Evolutionary conservation across 2,329 filamentous ascomycete genomes (phyloP).

Genomic region (Colletotrichum tofieldiae): DNA sequence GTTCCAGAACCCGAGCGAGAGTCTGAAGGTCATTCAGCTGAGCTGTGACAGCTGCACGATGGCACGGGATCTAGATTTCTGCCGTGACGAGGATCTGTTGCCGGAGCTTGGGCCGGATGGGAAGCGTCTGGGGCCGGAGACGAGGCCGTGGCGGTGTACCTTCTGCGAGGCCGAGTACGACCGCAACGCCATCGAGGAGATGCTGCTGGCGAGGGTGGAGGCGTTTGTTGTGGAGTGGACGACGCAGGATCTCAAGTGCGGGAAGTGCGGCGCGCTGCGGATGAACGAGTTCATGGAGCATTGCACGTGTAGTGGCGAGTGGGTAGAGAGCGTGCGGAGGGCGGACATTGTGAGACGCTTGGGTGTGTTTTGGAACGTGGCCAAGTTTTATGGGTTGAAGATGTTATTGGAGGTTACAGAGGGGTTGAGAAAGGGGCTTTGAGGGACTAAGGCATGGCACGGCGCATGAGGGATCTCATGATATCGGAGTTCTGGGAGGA

Average conservation of each 20-base stretch:
- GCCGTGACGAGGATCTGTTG: conserved; percentile 87
- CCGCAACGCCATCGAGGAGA: conserved; percentile 86
- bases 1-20: conserved; percentile 88
- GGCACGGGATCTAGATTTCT: conserved; percentile 90
- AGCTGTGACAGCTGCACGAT: conserved; percentile 94
- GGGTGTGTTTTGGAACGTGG: conserved; percentile 81
- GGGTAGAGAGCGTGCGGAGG: conserved; percentile 80
- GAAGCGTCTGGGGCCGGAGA: conserved; percentile 47
- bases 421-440: conserved; percentile 69
- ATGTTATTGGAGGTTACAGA: conserved; percentile 85
- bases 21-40: conserved; percentile 80
- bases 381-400: conserved; percentile 82
- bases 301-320: conserved; percentile 91
- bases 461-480: background rate
- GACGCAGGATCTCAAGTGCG: conserved; percentile 90
- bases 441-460: background rate
- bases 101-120: conserved; percentile 58
- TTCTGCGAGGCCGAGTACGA: conserved; percentile 85
- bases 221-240: conserved; percentile 84
- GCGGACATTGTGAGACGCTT: conserved; percentile 77
- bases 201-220: conserved; percentile 83
- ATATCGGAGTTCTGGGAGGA: background rate
- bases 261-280: conserved; percentile 78
- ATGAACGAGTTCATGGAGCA: conserved; percentile 97
- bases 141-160: conserved; percentile 79